These are phyloP conservation scores for Endogone sp. DNA, from an alignment of 192 early-diverging fungal genomes.

Conservation along the genomic window DNA sequence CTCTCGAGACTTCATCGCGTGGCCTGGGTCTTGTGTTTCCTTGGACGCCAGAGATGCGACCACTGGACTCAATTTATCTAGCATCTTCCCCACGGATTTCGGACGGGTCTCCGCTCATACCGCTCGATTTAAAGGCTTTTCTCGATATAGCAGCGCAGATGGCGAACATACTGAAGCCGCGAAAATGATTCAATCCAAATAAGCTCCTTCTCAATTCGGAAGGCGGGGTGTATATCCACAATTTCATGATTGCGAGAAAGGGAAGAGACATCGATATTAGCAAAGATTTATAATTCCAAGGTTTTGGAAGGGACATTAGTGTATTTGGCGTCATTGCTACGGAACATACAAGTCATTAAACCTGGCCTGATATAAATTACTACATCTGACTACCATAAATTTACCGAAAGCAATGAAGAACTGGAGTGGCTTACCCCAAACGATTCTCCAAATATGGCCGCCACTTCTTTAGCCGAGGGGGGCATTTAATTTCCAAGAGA, in stretches of 20 bases:
- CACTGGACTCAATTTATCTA: background rate
- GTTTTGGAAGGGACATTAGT: conserved; percentile 5
- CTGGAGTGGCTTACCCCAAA: no score
- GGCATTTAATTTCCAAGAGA: no score
- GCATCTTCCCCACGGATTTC: no score
- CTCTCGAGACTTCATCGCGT: conserved; percentile 7
- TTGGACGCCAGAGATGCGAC: background rate
- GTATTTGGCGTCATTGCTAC: conserved; percentile 15
- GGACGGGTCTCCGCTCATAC: no score
- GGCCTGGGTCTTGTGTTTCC: conserved; percentile 11
- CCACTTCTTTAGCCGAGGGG: no score
- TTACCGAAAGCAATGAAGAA: no score
- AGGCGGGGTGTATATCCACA: background rate
- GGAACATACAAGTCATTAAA: no score
- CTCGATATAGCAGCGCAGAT: conserved; percentile 12
- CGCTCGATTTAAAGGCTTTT: background rate
- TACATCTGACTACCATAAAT: no score
- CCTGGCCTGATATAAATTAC: no score
- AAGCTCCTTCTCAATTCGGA: background rate
- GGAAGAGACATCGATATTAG: conserved; percentile 5
- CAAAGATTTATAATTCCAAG: conserved; percentile 2
- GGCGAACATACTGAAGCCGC: background rate
- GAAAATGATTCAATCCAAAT: conserved; percentile 6
- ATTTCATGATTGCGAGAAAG: conserved; percentile 12
- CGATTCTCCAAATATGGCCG: no score